Conservation (phyloP, 306 rosid species). For the Prunus armeniaca region DNA sequence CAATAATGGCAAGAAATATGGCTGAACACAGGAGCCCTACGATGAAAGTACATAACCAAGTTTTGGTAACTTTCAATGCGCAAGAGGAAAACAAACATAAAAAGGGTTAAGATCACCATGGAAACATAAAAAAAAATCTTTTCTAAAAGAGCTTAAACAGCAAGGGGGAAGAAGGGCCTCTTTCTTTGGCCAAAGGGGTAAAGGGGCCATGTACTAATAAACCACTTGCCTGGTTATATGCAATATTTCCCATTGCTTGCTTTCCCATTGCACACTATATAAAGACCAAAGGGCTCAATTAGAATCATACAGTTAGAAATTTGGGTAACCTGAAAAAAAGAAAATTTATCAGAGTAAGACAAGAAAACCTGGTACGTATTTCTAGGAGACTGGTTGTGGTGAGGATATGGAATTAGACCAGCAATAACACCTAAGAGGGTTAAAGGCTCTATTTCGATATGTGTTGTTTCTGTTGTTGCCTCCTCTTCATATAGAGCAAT, state of each 20-base stretch:
- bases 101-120: neutral
- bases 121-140: neutral
- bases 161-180: neutral
- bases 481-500: conserved; percentile 88
- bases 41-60: neutral
- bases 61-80: neutral
- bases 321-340: too few species aligned
- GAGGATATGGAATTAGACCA: conserved; percentile 95
- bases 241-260: conserved; percentile 99
- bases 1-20: neutral
- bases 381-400: conserved; percentile 98
- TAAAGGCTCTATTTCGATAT: conserved; percentile 91
- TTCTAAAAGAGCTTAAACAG: neutral
- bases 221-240: conserved; percentile 77
- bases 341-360: too few species aligned
- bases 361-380: conserved; percentile 70
- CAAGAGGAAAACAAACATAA: neutral
- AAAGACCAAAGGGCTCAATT: too few species aligned
- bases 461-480: conserved; percentile 67
- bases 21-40: too few species aligned
- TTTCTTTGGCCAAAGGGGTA: neutral
- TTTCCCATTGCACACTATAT: conserved; percentile 89
- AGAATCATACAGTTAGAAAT: too few species aligned
- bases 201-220: neutral
- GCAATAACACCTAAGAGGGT: conserved; percentile 89